A percentile compares a stretch with the other conserved stretches of the same genome.
Conservation (phyloP, 2,329 filamentous ascomycete genomes). For the Sclerotinia nivalis region DNA sequence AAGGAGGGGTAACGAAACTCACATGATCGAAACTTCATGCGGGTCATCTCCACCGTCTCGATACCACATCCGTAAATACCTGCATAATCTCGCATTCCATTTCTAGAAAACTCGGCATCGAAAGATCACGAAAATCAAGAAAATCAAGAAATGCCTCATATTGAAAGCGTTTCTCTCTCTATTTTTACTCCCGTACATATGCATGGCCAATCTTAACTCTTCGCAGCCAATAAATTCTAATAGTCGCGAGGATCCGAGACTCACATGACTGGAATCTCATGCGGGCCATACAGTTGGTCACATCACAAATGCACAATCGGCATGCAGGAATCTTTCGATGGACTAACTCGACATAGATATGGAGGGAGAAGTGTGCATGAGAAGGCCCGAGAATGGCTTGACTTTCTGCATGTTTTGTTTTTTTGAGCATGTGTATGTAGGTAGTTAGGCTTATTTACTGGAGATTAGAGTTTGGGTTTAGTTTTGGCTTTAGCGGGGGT, state of each 20-base stretch:
- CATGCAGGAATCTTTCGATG: background rate
- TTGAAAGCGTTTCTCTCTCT: background rate
- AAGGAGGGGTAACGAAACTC: constrained; percentile 1
- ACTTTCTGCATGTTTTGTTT: background rate
- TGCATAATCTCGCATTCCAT: background rate
- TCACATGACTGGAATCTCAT: constrained; percentile 16
- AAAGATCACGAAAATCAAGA: background rate
- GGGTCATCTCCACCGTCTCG: background rate
- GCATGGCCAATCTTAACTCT: background rate
- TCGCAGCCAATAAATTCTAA: background rate
- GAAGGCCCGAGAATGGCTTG: constrained; percentile 12
- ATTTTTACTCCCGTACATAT: background rate
- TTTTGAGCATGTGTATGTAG: background rate
- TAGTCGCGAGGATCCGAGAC: background rate
- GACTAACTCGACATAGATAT: background rate
- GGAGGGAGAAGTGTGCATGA: background rate
- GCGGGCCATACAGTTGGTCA: background rate
- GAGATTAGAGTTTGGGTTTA: background rate
- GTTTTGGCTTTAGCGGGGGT: background rate
- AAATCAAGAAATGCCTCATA: background rate
- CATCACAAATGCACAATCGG: background rate
- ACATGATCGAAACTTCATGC: constrained; percentile 16
- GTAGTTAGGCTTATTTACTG: background rate
- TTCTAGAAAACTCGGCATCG: background rate
- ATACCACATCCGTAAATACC: background rate